These are phyloP conservation scores for Hanseniaspora uvarum DNA, from an alignment of 1,139 yeast species.

Conservation along the genomic window DNA sequence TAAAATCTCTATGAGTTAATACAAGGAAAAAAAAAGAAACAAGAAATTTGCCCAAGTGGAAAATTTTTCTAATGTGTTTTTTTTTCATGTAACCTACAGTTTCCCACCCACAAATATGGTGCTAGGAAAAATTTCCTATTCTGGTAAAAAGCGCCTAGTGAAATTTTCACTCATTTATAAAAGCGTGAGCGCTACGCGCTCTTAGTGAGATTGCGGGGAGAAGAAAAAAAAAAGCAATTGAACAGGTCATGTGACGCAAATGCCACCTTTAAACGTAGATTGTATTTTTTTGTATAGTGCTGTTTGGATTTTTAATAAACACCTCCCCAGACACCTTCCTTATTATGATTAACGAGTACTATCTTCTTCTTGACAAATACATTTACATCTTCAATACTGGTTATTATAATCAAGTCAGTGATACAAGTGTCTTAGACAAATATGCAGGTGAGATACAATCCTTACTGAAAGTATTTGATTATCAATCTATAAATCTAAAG, in stretches of 20 bases:
- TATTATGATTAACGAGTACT: conserved; percentile 2
- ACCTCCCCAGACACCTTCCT: not conserved
- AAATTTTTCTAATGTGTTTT: not conserved
- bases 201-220: too few relatives aligned
- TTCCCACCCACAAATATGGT: too few relatives aligned
- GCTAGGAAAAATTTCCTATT: not conserved
- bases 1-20: too few relatives aligned
- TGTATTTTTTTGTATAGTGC: too few relatives aligned
- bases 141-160: not conserved
- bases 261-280: not conserved
- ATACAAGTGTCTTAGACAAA: conserved; percentile 23
- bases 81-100: too few relatives aligned
- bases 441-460: conserved; percentile 41
- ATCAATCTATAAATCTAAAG: not conserved
- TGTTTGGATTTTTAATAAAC: not conserved
- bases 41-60: not conserved
- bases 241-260: not conserved
- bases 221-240: not conserved
- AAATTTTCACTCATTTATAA: too few relatives aligned
- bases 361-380: conserved; percentile 25
- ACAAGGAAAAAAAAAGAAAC: not conserved
- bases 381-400: conserved; percentile 34
- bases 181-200: too few relatives aligned
- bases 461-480: conserved; percentile 11
- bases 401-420: conserved; percentile 30